Conservation (phyloP, 345 rosid species). For the Populus tremula region DNA sequence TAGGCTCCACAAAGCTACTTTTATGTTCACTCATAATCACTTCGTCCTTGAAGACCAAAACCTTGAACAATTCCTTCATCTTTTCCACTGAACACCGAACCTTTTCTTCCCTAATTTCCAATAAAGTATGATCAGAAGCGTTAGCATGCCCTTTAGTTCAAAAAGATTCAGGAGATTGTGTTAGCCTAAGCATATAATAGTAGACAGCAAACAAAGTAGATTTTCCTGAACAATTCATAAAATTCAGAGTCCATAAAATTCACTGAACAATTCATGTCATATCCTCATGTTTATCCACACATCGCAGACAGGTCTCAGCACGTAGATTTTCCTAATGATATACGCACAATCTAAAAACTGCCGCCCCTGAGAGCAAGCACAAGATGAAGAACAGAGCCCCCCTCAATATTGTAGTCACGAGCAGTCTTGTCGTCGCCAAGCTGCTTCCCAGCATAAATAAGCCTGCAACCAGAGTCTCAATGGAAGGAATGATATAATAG, state of each 20-base stretch:
- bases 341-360: background rate
- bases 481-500: background rate
- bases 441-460: conserved; percentile 94
- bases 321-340: background rate
- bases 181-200: background rate
- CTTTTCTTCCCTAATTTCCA: background rate
- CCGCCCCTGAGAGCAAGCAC: conserved; percentile 98
- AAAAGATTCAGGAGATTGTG: too few relatives aligned
- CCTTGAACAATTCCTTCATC: too few relatives aligned
- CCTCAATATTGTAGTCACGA: conserved; percentile 83
- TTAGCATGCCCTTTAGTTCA: too few relatives aligned
- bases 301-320: background rate
- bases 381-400: conserved; percentile 97
- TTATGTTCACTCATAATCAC: too few relatives aligned
- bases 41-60: too few relatives aligned
- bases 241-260: too few relatives aligned
- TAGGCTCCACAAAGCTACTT: too few relatives aligned
- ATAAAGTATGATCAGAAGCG: background rate
- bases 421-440: conserved; percentile 97
- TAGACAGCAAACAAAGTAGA: background rate
- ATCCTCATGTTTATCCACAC: background rate
- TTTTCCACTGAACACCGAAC: too few relatives aligned
- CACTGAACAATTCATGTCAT: background rate
- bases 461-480: conserved; percentile 23
- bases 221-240: too few relatives aligned